Percentiles rank a stretch among this genome's conserved stretches.
Evolutionary conservation across 2,329 filamentous ascomycete species (phyloP).

Genomic region (Aureobasidium mangrovei): DNA sequence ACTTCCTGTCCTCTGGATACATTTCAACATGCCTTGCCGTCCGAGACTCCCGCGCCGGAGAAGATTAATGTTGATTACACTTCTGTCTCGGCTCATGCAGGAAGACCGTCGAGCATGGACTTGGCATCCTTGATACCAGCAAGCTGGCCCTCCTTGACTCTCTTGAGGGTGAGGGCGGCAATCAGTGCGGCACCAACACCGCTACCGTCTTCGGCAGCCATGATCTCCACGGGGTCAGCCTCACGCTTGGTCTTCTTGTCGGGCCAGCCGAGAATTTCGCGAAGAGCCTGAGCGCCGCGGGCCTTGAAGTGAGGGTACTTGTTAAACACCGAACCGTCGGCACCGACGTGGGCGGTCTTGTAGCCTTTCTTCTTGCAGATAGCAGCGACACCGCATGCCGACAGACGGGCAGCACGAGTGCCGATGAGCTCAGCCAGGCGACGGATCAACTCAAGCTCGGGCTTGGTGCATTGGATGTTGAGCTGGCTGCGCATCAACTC

Average conservation of each 20-base stretch:
- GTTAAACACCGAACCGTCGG: slow-evolving; percentile 96
- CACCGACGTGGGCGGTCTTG: slow-evolving; percentile 81
- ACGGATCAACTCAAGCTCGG: slow-evolving; percentile 83
- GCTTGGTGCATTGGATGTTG: slow-evolving; percentile 57
- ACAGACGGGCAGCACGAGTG: slow-evolving; percentile 85
- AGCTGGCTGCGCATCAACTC: slow-evolving; percentile 75
- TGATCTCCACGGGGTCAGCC: slow-evolving; percentile 68
- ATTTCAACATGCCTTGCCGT: not conserved
- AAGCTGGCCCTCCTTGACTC: slow-evolving; percentile 50
- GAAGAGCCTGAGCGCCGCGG: slow-evolving; percentile 77
- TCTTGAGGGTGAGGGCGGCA: slow-evolving; percentile 60
- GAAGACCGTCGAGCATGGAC: slow-evolving; percentile 28
- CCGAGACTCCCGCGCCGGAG: not conserved
- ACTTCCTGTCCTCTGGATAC: not conserved
- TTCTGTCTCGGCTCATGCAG: not conserved
- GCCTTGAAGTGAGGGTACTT: slow-evolving; percentile 98
- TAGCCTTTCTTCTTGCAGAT: slow-evolving; percentile 96
- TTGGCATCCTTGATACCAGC: slow-evolving; percentile 48
- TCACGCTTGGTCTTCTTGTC: slow-evolving; percentile 61
- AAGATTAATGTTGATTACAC: no score
- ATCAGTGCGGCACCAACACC: slow-evolving; percentile 97
- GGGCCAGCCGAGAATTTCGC: slow-evolving; percentile 93
- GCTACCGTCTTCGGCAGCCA: slow-evolving; percentile 88
- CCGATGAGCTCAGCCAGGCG: slow-evolving; percentile 89
- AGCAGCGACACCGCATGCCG: slow-evolving; percentile 87